Evolutionary conservation across 768 basidiomycete species (phyloP), one percentile per base, ranked within the genome.

Genomic region (Leucocoprinus leucothites): DNA sequence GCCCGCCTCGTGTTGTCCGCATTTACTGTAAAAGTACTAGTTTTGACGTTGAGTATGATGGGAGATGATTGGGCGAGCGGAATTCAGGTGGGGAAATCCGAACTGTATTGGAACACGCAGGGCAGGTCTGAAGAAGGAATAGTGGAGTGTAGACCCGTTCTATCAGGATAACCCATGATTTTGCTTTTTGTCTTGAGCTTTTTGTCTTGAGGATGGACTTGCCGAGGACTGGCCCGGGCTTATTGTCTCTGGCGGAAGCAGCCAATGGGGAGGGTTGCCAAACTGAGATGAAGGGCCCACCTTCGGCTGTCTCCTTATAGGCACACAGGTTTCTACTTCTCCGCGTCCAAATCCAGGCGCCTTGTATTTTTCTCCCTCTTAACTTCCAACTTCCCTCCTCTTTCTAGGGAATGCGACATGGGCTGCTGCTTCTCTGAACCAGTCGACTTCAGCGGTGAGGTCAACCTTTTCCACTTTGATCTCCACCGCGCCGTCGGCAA

Each of bases 381-480:
- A 48, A 42, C 69, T 70, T 70, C 68, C 68, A 53, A 49, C 56
- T 53, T 63, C 65, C 61, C 35, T 57, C 60, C 56, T 61, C 49
- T 58, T 58, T 65, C 64, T 58, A 57, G 68, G 65, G 65, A 61
- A 72, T 74, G 74, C 76, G 69, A 70, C 52, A 85, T 85, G 84
- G 84, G 84, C 66, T 81, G 79, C 69, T 80, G 80, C 67, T 77
- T 82, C 65, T 83, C 84, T 71, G 79, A 91, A 72, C 89, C 89
- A 19, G 82, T 94, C 61, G 91, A 94, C 75, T 91, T 91, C 69
- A 86, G 90, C 60, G 77, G 80, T 45, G 91, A 94, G 65, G 84
- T 88, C 70, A 91, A 85, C 67, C 86, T 99, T 47, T 98, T 89
- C 73, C 96, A 98, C 74, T 99, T 98, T 66, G 91, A 96, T 67